These are phyloP conservation scores for Wickerhamiella sergipiensis DNA, from an alignment of 805 yeast species.

Conservation along the genomic window DNA sequence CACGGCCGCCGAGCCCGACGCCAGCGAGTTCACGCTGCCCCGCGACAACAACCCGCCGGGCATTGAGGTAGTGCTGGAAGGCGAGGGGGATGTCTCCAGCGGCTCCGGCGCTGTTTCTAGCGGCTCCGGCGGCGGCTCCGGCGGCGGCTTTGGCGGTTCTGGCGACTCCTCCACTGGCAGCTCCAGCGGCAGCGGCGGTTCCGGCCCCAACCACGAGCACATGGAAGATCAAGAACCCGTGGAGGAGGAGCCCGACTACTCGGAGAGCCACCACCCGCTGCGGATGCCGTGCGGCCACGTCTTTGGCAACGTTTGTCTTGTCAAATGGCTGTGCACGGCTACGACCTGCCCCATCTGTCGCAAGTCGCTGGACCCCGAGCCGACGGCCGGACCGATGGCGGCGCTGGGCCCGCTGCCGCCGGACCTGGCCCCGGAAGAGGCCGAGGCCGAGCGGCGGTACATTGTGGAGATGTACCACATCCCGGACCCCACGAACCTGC, in stretches of 20 bases:
- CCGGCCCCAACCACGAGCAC: too few relatives aligned
- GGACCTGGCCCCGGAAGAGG: not conserved
- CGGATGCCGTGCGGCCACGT: constrained; percentile 74
- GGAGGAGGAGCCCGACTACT: constrained; percentile 1
- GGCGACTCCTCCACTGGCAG: too few relatives aligned
- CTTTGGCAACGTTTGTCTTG: constrained; percentile 76
- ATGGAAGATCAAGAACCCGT: too few relatives aligned
- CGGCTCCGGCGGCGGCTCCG: too few relatives aligned
- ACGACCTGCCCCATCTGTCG: constrained; percentile 84
- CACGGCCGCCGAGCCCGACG: not conserved
- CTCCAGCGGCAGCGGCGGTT: too few relatives aligned
- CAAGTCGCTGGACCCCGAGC: constrained; percentile 30
- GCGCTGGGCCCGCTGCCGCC: not conserved
- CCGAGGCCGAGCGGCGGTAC: not conserved
- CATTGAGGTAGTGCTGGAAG: too few relatives aligned
- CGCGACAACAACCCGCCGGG: not conserved
- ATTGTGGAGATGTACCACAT: not conserved
- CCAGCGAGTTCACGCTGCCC: not conserved
- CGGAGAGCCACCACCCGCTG: constrained; percentile 33
- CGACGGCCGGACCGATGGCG: constrained; percentile 7
- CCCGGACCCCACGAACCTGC: not conserved
- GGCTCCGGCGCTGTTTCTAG: too few relatives aligned
- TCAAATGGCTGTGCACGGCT: constrained; percentile 66
- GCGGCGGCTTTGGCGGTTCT: too few relatives aligned
- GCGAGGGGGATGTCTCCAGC: too few relatives aligned